These are phyloP conservation scores for Sarocladium brachiariae DNA, from an alignment of 2,329 filamentous ascomycete species.

Conservation along the genomic window DNA sequence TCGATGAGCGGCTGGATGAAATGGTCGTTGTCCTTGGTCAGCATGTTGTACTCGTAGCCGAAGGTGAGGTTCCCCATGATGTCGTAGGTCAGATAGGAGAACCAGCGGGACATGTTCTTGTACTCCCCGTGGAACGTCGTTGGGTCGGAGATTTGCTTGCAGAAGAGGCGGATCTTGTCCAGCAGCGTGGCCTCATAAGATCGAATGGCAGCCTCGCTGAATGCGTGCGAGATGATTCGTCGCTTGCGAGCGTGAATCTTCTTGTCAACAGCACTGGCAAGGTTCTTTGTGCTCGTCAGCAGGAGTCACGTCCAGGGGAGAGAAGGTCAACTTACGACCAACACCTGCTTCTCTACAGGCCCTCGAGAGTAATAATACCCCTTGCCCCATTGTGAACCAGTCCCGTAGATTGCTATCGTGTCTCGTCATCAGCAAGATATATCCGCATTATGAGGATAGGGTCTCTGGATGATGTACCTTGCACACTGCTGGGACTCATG, in stretches of 20 bases:
- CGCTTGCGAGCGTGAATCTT: neutral
- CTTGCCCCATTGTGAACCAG: neutral
- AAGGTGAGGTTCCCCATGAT: constrained; percentile 9
- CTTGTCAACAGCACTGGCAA: neutral
- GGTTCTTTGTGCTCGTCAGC: neutral
- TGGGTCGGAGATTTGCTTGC: neutral
- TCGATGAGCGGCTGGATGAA: constrained; percentile 10
- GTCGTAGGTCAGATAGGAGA: constrained; percentile 3
- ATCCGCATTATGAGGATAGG: neutral
- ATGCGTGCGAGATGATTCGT: neutral
- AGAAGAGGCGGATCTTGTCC: neutral
- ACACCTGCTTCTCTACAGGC: neutral
- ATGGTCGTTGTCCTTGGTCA: neutral
- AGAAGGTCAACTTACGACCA: neutral
- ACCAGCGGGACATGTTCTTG: constrained; percentile 1
- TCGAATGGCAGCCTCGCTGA: neutral
- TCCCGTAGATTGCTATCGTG: neutral
- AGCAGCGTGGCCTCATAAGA: neutral
- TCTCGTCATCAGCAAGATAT: neutral
- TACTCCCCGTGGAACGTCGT: neutral
- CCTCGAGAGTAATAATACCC: neutral
- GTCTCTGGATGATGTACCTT: neutral
- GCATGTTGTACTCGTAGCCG: neutral
- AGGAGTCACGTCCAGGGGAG: too few species aligned
- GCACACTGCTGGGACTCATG: neutral